Base-by-base conservation (phyloP, 768 basidiomycete species). In the Phlebiopsis flavidoalba region DNA sequence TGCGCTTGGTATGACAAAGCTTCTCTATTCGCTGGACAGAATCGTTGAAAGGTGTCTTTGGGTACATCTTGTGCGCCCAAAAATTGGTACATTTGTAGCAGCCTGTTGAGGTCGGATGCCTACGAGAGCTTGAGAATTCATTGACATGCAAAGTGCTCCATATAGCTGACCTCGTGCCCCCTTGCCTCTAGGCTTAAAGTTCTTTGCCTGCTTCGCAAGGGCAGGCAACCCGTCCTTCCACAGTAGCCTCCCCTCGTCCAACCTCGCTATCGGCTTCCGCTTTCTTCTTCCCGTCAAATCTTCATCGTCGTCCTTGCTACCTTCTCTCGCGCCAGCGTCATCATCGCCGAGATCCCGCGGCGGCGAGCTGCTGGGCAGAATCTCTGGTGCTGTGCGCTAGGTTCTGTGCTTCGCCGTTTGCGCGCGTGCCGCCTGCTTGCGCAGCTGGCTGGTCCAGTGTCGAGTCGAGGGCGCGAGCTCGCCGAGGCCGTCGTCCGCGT, bases 1-100 rank as follows among this genome's bases (percentile, higher is more conserved):
- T 90, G 14, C 90, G 83, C 54, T 85, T 85, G 6, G 90, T 87
- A 65, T 91, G 90, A 69, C 93, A 97, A 11, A 97, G 72, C 66
- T 88, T 92, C 77, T 99, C 96, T 10, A 98, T 84, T 10, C 89
- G 81, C 35, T 84, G 76, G 5, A 96, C 85, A 0, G 94, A 96
- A 68, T 97, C 95, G 49, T 80, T 79, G 72, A 98, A 97, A 45
- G 88, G 86, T 4, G 84, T 87, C 68, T 89, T 93, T 5, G 97
- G 97, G 70, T 89, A 95, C 79, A 99, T 79, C 66, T 82, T 83
- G 75, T 98, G 97, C 3, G 93, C 83, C 97, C 97, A 99, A 67
- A n/a, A 94, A 90, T 68, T 95, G 93, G 70, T 98, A 98, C 37
- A 90, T 76, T 63, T 87, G 84, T 58, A 98, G 77, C 14, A 98